A percentile compares a stretch with the other conserved stretches of the same genome.
phyloP scores from a whole-genome alignment of 2,329 filamentous ascomycete genomes.

The Aspergillus floridensis region DNA sequence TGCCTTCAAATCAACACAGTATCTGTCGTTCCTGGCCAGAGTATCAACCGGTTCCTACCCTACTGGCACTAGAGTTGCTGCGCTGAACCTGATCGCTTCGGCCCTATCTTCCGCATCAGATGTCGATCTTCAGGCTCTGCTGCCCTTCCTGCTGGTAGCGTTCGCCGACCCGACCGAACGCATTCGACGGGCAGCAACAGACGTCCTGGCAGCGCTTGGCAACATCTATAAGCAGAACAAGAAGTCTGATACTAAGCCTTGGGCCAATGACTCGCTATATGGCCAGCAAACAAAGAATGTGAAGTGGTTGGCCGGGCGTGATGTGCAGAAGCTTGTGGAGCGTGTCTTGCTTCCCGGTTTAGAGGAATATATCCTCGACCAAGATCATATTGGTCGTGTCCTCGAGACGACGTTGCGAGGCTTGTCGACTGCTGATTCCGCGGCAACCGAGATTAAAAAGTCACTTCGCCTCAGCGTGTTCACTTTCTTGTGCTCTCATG shows the following conservation, averaged over 20 bases:
- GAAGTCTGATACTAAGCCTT: constrained; percentile 45
- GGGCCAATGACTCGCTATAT: constrained; percentile 67
- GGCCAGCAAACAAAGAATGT: constrained; percentile 52
- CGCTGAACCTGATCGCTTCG: constrained; percentile 63
- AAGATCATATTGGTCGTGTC: constrained; percentile 64
- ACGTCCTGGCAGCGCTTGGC: constrained; percentile 60
- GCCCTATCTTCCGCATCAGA: constrained; percentile 51
- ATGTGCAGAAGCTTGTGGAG: constrained; percentile 61
- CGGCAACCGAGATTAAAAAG: constrained; percentile 59
- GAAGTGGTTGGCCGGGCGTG: constrained; percentile 58
- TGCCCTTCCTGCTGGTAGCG: constrained; percentile 78
- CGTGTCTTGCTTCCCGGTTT: constrained; percentile 69
- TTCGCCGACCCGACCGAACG: constrained; percentile 72
- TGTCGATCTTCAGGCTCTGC: constrained; percentile 70
- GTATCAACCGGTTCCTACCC: constrained; percentile 73
- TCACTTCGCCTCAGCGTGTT: constrained; percentile 64
- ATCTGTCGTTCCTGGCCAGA: constrained; percentile 71
- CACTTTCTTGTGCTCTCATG: constrained; percentile 71
- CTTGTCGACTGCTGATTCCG: constrained; percentile 30
- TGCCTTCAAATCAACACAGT: constrained; percentile 62
- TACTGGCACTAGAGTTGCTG: constrained; percentile 64
- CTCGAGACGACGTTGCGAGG: constrained; percentile 62
- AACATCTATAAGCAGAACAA: constrained; percentile 50
- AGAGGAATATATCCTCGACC: constrained; percentile 83
- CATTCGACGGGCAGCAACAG: constrained; percentile 72